Base-by-base conservation (phyloP, 2,329 filamentous ascomycete genomes). In the Trichophyton benhamiae region DNA sequence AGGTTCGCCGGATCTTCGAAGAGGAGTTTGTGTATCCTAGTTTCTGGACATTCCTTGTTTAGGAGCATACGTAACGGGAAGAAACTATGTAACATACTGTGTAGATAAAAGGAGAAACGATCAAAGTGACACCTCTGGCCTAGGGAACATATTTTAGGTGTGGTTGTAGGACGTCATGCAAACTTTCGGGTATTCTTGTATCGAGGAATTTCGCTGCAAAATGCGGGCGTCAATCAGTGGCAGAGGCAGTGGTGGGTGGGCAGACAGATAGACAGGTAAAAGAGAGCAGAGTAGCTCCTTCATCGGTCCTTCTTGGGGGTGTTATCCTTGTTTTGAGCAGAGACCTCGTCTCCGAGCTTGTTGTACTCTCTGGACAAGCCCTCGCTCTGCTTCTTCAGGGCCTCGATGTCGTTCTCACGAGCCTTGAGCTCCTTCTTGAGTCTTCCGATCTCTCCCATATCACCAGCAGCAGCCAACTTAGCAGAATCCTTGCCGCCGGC, bases 11-110 rank as follows among this genome's bases (percentile, higher is more conserved):
- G 70, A 97, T 99, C 68, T 97, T 99, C 70, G 94, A 99, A 75
- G 94, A 97, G 72, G 94, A 99, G 74, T 94, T 97, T 76, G 91
- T 97, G 64, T 97, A 95, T 76, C 94, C 94, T 52, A 96, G 91
- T 74, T 97, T 95, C 75, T 97, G 92, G 91, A 97, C 92, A 0
- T 96, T 97, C 74, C 77, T 99, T 68, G 87, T 97, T 52, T 96
- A 75, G 49, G 22, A 58, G 36, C 22, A 44, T 36, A 9, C 8
- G 33, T 33, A 20, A 36, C 15, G 3, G 27, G n/a, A 55, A 17
- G 27, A 38, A 36, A 27, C 52, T 55, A 55, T 55, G 52, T 55
- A 55, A 27, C 33, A 55, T 33, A 20, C 15, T n/a, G 52, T n/a
- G 52, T 33, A 36, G 1, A 55, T 36, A 55, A 55, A 38, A 30